Evolutionary conservation across 305 asterid genomes (phyloP), one percentile per base, ranked within the genome.

Genomic region (Striga hermonthica): DNA sequence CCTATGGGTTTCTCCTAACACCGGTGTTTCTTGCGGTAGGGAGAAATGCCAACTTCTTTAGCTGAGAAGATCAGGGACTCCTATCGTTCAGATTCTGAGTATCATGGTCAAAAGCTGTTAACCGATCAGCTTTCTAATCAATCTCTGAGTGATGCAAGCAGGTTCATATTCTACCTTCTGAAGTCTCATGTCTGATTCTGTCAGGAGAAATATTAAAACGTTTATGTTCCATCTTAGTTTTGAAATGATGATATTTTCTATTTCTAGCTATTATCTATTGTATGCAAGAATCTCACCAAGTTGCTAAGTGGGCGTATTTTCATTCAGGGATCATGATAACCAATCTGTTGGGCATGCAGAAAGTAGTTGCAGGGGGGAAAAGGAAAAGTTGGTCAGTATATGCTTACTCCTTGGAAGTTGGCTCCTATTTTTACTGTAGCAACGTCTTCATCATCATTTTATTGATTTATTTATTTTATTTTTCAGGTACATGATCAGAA

Each of bases 401-500:
- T 53, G 38, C 57, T 67, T 62, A 28, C 66, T 56, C 63, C 69
- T 69, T 43, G 64, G 34, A 59, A 16, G 67, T 37, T 71, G 15
- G 40, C 37, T 64, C 56, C 66, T 58, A 56, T 61, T 66, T 54
- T 57, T 7, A 43, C 11, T 13, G 34, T 55, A 28, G 11, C 63
- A 47, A 43, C 56, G 49, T 52, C 63, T 22, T 74, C 31, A 38
- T 58, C 5, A 22, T 5, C 22, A 13, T 55, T 44, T 59, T 60
- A 45, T 48, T 31, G 31, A 22, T 22, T 22, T 22, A 22, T 22
- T 22, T 22, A 2, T 70, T 68, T 66, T 67, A 62, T 28, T 28
- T 9, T 77, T 75, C 87, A 92, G 98, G 78, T 53, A 43, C 68
- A 70, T 49, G 85, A 83, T 64, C 80, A 62, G 38, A 63, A 79